A percentile compares a stretch with the other conserved stretches of the same genome.
phyloP scores from a whole-genome alignment of 305 asterid genomes.

The Fraxinus dipetala region DNA sequence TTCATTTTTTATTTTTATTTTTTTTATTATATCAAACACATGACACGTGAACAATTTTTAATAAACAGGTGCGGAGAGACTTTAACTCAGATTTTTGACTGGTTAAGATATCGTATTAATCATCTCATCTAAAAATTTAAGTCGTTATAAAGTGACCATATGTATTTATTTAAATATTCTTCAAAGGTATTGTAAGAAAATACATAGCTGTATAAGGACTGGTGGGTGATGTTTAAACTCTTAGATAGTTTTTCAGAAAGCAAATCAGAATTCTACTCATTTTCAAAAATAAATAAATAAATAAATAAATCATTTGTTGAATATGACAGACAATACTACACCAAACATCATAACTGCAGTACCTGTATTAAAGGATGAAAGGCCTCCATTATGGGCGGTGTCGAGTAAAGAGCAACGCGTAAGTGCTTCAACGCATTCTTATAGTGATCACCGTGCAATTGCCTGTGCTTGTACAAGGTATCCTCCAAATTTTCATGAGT shows the following conservation, averaged over 20 bases:
- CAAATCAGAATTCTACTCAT: not conserved
- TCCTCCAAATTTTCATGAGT: slow-evolving; percentile 61
- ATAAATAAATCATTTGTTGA: not conserved
- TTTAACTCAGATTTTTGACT: not conserved
- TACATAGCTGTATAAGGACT: not conserved
- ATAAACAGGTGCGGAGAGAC: not conserved
- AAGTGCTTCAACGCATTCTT: slow-evolving; percentile 54
- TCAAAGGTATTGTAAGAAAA: not conserved
- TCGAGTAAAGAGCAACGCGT: slow-evolving; percentile 53
- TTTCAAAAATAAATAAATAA: not conserved
- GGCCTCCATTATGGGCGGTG: slow-evolving; percentile 65
- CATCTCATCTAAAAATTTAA: not conserved
- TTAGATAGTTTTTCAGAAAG: not conserved
- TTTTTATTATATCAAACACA: not conserved
- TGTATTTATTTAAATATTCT: not conserved
- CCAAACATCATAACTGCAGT: slow-evolving; percentile 15
- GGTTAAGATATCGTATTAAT: not conserved
- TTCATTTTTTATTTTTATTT: not conserved
- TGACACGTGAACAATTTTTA: not conserved
- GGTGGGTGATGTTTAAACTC: slow-evolving; percentile 1
- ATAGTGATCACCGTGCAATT: slow-evolving; percentile 47
- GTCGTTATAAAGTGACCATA: not conserved
- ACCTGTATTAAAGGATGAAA: slow-evolving; percentile 91
- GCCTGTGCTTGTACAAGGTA: slow-evolving; percentile 37
- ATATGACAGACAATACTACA: slow-evolving; percentile 8